Evolutionary conservation across 176 grass and related monocot genomes (phyloP), one percentile per base, ranked within the genome.

Genomic region (Oryza meyeriana): DNA sequence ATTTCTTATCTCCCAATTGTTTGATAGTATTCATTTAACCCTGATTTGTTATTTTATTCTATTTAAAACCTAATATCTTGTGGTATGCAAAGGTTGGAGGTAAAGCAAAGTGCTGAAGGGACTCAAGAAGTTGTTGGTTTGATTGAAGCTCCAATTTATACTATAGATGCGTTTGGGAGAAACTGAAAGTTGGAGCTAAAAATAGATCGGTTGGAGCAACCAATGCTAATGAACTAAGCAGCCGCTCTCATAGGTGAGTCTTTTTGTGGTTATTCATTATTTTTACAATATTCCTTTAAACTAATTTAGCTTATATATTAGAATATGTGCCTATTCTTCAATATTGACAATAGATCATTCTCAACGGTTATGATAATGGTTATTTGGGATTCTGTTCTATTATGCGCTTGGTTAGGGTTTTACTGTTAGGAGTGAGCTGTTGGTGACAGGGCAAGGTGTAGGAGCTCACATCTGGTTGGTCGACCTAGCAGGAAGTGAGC

Each of bases 161-260:
- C 77, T 20, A 89, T 88, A 72, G 87, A 90, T 75, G 85, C 14
- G 93, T 99, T 33, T 99, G 97, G 91, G 81, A 94, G 28, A 99
- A 89, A 71, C 80, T 99, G 47, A 89, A 84, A 75, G 76, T 63
- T 84, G 97, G 97, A 7, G 80, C 89, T 58, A 87, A 69, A 78
- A 99, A 94, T 69, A 86, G 93, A 90, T 99, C 97, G 2, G 97
- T 99, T 71, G 97, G 93, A 79, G 88, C 93, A 61, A 99, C 97
- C 6, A 92, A 78, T 90, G 91, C 78, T 14, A 99, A 99, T 36
- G 91, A 99, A 80, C 89, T 92, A 28, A 99, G 97, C 73, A 99
- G 97, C 78, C 97, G 97, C 22, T 99, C 97, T 65, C 97, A 99
- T 42, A 72, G 93, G 93, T 95, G 79, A 83, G 74, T 16, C 1